Evolutionary conservation across 1,139 yeast species (phyloP), one percentile per base, ranked within the genome.

Genomic region (Debaryomyces subglobosus): DNA sequence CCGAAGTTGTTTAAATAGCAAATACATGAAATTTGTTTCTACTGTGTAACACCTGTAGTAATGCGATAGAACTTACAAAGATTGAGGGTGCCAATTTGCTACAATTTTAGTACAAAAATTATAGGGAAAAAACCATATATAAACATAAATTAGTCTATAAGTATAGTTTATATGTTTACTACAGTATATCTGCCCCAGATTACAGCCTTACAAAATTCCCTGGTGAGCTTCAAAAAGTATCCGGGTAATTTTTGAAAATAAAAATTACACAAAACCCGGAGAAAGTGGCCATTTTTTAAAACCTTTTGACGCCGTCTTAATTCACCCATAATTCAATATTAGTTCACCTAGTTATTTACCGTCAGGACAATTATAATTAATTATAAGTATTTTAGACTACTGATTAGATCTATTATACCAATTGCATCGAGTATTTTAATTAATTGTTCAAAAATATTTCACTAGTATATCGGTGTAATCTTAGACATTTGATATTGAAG

Each of bases 351-450:
- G 29, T 36, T 15, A 43, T 37, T 41, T 24, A 42, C 34, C 45
- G 20, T 23, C 13, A 37, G 21, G 12, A 24, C 40, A 37, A 37
- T 37, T 37, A 24, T 24, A 13, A 30, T 39, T 39, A 18, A 30
- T 32, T 40, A n/a, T 23, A 39, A 38, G 58, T 57, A 53, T 55
- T 50, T 49, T 65, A 61, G 69, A 65, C 69, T 65, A 65, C 69
- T 65, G 68, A 65, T 62, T 65, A 65, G 69, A 65, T 65, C 69
- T 61, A 53, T 53, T 52, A 55, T 52, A 53, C 60, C 20, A 33
- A 35, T 40, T 40, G 43, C 35, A 40, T 30, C 8, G 16, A 16
- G 27, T 29, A 40, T 38, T 15, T 32, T 30, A 21, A 40, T 30
- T 25, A 29, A 40, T 29, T 29, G 25, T 21, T 40, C 34, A 30